Conservation (phyloP, 805 yeast genomes). For the Hanseniaspora singularis region DNA sequence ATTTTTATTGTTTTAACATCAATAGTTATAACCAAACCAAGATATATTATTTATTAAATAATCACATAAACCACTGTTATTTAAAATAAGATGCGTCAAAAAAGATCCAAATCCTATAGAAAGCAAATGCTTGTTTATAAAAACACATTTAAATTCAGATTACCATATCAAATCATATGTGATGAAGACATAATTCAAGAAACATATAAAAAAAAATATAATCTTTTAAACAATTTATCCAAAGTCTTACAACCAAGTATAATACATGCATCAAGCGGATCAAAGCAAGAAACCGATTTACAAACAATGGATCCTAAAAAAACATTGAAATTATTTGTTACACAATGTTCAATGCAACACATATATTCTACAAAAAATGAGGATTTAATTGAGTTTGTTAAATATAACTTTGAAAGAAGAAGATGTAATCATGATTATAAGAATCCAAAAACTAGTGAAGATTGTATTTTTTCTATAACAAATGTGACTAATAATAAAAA, state of each 20-base stretch:
- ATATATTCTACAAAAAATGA: slow-evolving; percentile 63
- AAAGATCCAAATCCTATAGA: slow-evolving; percentile 85
- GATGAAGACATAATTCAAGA: slow-evolving; percentile 68
- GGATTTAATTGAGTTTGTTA: slow-evolving; percentile 68
- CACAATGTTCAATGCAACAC: slow-evolving; percentile 89
- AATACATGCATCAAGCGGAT: slow-evolving; percentile 28
- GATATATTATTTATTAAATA: no score
- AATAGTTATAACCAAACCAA: no score
- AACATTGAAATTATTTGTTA: slow-evolving; percentile 29
- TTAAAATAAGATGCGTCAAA: slow-evolving; percentile 69
- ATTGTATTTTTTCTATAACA: slow-evolving; percentile 65
- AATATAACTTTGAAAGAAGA: slow-evolving; percentile 66
- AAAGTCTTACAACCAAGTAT: slow-evolving; percentile 52
- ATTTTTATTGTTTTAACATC: no score
- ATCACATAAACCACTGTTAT: neutral
- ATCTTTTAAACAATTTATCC: slow-evolving; percentile 66
- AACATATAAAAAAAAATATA: slow-evolving; percentile 56
- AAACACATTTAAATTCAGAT: slow-evolving; percentile 82
- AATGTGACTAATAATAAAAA: slow-evolving; percentile 44
- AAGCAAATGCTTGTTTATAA: slow-evolving; percentile 80
- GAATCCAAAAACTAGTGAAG: slow-evolving; percentile 50
- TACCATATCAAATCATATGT: slow-evolving; percentile 81
- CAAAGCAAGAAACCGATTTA: slow-evolving; percentile 67
- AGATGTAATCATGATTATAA: slow-evolving; percentile 75
- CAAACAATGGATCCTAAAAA: slow-evolving; percentile 5